Base-by-base conservation (phyloP, 23 red algal genomes). In the Chondrus crispus region DNA sequence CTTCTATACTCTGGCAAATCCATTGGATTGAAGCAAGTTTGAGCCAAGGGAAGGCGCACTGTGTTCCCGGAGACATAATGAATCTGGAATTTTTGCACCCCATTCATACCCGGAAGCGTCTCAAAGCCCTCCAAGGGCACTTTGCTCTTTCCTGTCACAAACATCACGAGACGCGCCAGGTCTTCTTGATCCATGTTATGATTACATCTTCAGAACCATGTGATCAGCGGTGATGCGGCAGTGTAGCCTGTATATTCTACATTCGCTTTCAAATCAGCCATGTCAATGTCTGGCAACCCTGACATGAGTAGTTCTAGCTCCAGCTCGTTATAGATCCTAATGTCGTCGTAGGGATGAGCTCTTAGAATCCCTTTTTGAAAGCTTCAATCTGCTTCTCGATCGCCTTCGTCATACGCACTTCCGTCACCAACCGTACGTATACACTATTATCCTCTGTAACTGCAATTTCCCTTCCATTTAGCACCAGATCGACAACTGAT, bases 21-120 rank as follows among this genome's bases (percentile, higher is more conserved):
- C 16, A 98, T 77, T 66, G 93, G 93, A 71, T 98, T 98, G 73
- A 98, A 98, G 46, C 96, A 98, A 20, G 96, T 98, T 66, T 98
- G 96, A 19, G 93, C 93, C 20, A 77, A 91, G 16, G 96, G 96
- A 44, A 98, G 85, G 36, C 93, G 87, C 72, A 86, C 64, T 2
- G 79, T 87, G 68, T 95, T 81, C 30, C 96, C 96, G 48, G 90
- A 72, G n/a, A 95, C 93, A 20, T 93, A 78, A 57, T 98, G 96
- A 41, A 98, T 98, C 64, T 98, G 96, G 64, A 98, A 95, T 43
- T 93, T 95, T 54, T 98, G 96, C 41, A 83, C 72, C 16, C 96
- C 96, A 49, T 95, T 95, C 96, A 98, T 98, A 74, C 96, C 96
- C 60, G 82, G 96, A 22, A 98, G 84, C 43, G 84, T 53, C 20